Evolutionary conservation across 805 yeast genomes (phyloP).

Genomic region (Blastobotrys mokoenaii): DNA sequence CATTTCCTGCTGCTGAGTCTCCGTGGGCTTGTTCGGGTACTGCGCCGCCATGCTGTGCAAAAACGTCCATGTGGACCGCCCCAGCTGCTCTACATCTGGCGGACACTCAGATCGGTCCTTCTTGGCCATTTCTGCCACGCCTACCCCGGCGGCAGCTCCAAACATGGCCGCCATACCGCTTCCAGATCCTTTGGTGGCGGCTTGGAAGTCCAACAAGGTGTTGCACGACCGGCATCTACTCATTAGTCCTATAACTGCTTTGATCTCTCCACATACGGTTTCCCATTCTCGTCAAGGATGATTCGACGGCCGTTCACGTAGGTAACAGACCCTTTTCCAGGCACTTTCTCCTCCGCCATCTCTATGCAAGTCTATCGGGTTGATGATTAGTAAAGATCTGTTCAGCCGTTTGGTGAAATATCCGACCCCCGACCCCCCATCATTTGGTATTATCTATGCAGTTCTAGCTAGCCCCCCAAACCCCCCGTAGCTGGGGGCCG

Average conservation of each 20-base stretch:
- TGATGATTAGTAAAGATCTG: not conserved
- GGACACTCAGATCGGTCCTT: conserved; percentile 53
- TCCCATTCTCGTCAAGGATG: conserved; percentile 79
- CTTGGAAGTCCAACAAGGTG: conserved; percentile 67
- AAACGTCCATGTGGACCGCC: conserved; percentile 86
- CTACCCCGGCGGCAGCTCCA: conserved; percentile 17
- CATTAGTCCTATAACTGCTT: not conserved
- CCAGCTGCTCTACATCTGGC: conserved; percentile 75
- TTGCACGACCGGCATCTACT: conserved; percentile 81
- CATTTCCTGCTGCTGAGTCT: conserved; percentile 62
- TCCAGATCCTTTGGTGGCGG: conserved; percentile 35
- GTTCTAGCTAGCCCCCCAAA: no score
- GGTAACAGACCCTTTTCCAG: not conserved
- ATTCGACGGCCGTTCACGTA: conserved; percentile 49
- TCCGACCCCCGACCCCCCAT: no score
- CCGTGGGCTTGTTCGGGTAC: conserved; percentile 65
- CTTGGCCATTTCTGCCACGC: conserved; percentile 17
- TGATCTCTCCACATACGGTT: conserved; percentile 59
- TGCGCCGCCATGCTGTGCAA: conserved; percentile 84
- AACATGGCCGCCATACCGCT: conserved; percentile 13
- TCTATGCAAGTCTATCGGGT: not conserved
- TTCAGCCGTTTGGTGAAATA: no score
- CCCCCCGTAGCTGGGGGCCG: no score
- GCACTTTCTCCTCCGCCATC: not conserved
- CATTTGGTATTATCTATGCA: no score